Evolutionary conservation across 805 yeast genomes (phyloP).

Genomic region (Saturnispora hagleri): DNA sequence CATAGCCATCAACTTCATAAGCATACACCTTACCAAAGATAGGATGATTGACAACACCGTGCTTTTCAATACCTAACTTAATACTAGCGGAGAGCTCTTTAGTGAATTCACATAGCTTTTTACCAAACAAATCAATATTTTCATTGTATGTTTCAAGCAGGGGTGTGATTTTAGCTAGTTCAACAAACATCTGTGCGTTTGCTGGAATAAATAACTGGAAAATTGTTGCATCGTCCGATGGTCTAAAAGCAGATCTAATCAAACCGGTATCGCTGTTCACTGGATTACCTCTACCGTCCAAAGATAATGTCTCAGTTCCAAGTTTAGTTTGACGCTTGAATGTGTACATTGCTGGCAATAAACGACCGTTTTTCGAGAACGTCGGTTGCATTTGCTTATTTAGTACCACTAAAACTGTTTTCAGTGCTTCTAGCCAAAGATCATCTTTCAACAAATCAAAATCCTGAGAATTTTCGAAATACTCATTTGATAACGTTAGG

Average conservation of each 20-base stretch:
- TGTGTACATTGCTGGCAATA: constrained; percentile 44
- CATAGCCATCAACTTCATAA: constrained; percentile 84
- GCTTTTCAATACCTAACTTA: constrained; percentile 45
- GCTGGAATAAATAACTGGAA: constrained; percentile 79
- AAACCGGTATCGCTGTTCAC: constrained; percentile 62
- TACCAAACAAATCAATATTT: neutral
- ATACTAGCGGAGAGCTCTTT: constrained; percentile 34
- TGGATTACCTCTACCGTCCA: constrained; percentile 79
- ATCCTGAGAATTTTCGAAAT: constrained; percentile 47
- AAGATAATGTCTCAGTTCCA: constrained; percentile 74
- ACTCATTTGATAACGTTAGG: constrained; percentile 64
- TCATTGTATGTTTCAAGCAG: constrained; percentile 16
- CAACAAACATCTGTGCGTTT: constrained; percentile 66
- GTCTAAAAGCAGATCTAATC: constrained; percentile 76
- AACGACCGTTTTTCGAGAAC: constrained; percentile 42
- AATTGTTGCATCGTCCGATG: constrained; percentile 82
- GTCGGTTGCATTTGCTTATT: constrained; percentile 55
- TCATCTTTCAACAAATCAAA: constrained; percentile 35
- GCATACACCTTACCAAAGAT: constrained; percentile 72
- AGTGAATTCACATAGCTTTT: constrained; percentile 22
- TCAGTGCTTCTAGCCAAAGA: constrained; percentile 52
- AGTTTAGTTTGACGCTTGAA: constrained; percentile 66
- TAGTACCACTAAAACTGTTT: constrained; percentile 42
- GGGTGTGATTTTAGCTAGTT: constrained; percentile 34
- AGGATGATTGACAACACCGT: constrained; percentile 63